Evolutionary conservation across 441 rosid species (phyloP), one percentile per base, ranked within the genome.

Genomic region (Populus hybrid): DNA sequence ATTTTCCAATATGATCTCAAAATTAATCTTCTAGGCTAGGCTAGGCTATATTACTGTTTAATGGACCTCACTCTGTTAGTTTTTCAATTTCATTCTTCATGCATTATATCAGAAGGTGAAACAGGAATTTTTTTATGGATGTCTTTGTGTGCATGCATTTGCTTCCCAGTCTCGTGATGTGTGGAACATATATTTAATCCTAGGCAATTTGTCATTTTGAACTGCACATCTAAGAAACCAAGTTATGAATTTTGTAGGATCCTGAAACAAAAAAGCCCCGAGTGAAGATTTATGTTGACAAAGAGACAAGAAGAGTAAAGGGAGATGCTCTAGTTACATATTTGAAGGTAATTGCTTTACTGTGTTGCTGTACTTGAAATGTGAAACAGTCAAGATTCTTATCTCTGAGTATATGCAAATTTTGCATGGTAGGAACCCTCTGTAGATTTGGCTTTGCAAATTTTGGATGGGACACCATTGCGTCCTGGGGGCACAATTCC

Each of bases 311-410:
- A 85, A 89, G 82, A 84, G 82, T 84, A 82, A 96, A 94, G 70
- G 99, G 98, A n/a, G 99, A 96, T 85, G 99, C 99, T 68, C 90
- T 96, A 74, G 86, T 96, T 80, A 90, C 98, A 16, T 96, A 85
- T 85, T 85, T 96, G 78, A 96, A 96, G 95, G 97, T 93, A 89
- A 70, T 84, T 72, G 73, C 28, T 73, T 50, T 75, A 35, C 24
- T 69, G 38, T 78, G 73, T 77, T 64, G 28, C 18, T 65, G 35
- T 50, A 10, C 40, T 74, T 64, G 12, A 79, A 64, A 74, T 46
- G 28, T 70, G 65, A 54, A 68, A 77, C 34, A 70, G 42, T 69
- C 57, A 65, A 28, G 66, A 36, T 74, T 69, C 23, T 83, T 77
- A 65, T 75, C 63, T 68, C 35, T 28, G n/a, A 18, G 32, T 74